These are phyloP conservation scores for Astragalus membranaceus DNA, from an alignment of 306 rosid genomes.

Conservation along the genomic window DNA sequence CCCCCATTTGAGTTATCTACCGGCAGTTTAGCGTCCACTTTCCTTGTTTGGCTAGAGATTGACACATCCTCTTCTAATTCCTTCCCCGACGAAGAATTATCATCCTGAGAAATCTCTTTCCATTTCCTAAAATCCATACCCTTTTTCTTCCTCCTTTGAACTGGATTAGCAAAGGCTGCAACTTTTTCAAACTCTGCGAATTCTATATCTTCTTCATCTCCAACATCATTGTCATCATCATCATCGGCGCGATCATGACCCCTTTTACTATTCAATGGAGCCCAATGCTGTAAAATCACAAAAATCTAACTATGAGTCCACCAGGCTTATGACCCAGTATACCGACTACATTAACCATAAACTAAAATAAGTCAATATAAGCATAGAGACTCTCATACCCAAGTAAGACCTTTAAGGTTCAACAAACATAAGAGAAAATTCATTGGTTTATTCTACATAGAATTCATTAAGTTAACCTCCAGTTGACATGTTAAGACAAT, in stretches of 20 bases:
- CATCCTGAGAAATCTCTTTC: slow-evolving; percentile 46
- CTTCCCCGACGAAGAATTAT: slow-evolving; percentile 28
- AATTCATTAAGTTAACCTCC: neutral
- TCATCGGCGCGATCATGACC: slow-evolving; percentile 4
- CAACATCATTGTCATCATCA: slow-evolving; percentile 23
- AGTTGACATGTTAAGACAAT: neutral
- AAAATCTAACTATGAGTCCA: slow-evolving; percentile 19
- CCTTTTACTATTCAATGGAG: slow-evolving; percentile 38
- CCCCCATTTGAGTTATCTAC: slow-evolving; percentile 8
- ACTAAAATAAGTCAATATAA: neutral
- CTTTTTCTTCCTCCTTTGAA: slow-evolving; percentile 55
- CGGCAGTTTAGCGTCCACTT: slow-evolving; percentile 18
- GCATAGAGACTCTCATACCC: neutral
- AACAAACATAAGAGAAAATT: neutral
- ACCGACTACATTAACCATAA: slow-evolving; percentile 3
- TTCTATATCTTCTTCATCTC: slow-evolving; percentile 39
- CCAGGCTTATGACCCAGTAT: neutral
- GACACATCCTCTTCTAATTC: slow-evolving; percentile 14
- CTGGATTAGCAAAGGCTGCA: slow-evolving; percentile 54
- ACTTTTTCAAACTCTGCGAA: slow-evolving; percentile 39
- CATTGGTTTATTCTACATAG: neutral
- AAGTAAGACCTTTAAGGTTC: neutral
- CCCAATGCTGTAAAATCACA: slow-evolving; percentile 69
- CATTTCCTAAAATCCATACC: slow-evolving; percentile 58
- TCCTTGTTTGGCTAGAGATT: neutral